A percentile compares a stretch with the other conserved stretches of the same genome.
Conservation (phyloP, 192 early-diverging fungal species). For the Obelidium mucronatum region DNA sequence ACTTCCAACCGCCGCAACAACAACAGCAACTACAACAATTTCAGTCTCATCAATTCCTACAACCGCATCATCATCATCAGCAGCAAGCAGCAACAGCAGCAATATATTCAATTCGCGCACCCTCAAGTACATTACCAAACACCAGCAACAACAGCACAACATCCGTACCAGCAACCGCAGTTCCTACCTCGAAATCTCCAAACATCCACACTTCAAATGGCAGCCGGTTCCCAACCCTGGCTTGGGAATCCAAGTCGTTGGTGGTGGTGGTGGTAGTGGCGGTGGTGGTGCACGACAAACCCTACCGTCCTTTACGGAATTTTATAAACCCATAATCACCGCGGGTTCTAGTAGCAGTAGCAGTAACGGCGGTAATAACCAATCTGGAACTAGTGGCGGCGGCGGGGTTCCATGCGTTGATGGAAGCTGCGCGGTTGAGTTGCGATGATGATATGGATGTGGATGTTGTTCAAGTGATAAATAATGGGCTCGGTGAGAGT, state of each 20-base stretch:
- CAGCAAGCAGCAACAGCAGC: not conserved
- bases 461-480: not conserved
- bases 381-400: no score
- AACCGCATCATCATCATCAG: not conserved
- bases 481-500: no score
- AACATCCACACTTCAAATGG: not conserved
- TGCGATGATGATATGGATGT: not conserved
- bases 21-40: slow-evolving; percentile 6
- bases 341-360: no score
- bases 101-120: not conserved
- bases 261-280: not conserved
- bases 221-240: not conserved
- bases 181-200: not conserved
- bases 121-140: not conserved
- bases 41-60: not conserved
- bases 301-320: not conserved
- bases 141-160: not conserved
- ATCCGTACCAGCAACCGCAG: not conserved
- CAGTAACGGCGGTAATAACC: no score
- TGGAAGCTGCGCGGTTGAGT: not conserved
- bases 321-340: no score
- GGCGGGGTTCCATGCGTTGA: not conserved
- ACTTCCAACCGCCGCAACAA: not conserved
- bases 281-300: not conserved
- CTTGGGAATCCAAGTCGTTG: not conserved